phyloP scores from a whole-genome alignment of 352 stramenopile species.

The Globisporangium lucens region DNA sequence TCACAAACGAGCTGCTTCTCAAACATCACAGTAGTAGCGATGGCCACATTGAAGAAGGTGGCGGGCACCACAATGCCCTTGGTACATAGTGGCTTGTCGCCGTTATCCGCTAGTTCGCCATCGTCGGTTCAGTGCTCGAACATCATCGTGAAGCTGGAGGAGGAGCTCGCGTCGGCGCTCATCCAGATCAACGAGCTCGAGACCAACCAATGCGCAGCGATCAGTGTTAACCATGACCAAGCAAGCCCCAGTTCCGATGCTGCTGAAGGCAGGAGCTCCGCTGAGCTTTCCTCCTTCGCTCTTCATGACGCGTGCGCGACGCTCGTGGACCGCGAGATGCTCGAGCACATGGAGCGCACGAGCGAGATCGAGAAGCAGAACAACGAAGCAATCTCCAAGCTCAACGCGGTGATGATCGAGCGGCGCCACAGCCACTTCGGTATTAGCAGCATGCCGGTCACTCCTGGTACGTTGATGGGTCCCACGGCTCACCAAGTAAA shows the following conservation, averaged over 20 bases:
- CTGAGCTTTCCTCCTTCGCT: neutral
- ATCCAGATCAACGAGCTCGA: conserved; percentile 24
- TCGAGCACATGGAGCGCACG: conserved; percentile 17
- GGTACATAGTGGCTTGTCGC: neutral
- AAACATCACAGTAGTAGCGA: neutral
- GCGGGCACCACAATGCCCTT: neutral
- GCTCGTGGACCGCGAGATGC: conserved; percentile 10
- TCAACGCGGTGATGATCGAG: conserved; percentile 9
- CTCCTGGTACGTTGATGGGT: neutral
- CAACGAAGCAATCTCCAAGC: conserved; percentile 14
- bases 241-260: neutral
- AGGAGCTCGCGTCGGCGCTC: conserved; percentile 23
- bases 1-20: conserved; percentile 14
- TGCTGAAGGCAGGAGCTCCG: neutral
- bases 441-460: too few relatives aligned
- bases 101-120: neutral
- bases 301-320: neutral
- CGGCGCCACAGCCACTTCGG: conserved; percentile 1
- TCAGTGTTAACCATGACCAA: neutral
- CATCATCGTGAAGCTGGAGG: conserved; percentile 27
- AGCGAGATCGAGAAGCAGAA: conserved; percentile 20
- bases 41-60: neutral
- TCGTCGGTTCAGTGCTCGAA: conserved; percentile 11
- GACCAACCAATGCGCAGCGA: neutral
- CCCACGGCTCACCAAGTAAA: neutral